Conservation (phyloP, 2,329 filamentous ascomycete species). For the Podosphaera aphanis region DNA sequence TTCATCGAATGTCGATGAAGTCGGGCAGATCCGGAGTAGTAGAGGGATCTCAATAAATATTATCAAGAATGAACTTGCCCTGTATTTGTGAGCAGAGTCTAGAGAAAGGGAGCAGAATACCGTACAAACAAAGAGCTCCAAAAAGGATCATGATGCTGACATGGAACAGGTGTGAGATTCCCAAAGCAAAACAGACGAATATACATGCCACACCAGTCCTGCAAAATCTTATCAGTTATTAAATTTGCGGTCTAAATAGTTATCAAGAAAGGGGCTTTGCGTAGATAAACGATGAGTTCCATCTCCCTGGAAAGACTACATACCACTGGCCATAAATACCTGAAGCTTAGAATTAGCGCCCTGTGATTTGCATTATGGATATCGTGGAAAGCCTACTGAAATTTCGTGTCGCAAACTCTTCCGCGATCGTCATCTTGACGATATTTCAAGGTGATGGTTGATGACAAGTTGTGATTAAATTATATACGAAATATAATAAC, state of each 20-base stretch:
- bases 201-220: constrained; percentile 50
- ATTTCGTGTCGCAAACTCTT: constrained; percentile 50
- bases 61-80: constrained; percentile 47
- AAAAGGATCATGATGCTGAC: constrained; percentile 22
- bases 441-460: constrained; percentile 3
- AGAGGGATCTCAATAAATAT: constrained; percentile 80
- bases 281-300: not conserved
- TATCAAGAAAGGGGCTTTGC: no score
- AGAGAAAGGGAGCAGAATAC: constrained; percentile 3
- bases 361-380: not conserved
- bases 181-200: constrained; percentile 45
- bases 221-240: constrained; percentile 2
- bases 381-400: constrained; percentile 34
- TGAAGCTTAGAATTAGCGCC: constrained; percentile 16
- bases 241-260: no score
- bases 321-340: constrained; percentile 60
- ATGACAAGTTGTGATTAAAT: not conserved
- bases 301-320: constrained; percentile 15
- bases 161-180: constrained; percentile 44
- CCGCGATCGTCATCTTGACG: constrained; percentile 43
- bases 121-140: constrained; percentile 29
- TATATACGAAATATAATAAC: not conserved
- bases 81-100: constrained; percentile 17
- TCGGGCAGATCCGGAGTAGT: constrained; percentile 91
- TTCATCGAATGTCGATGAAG: constrained; percentile 66